Conservation (phyloP, 495 filamentous ascomycete genomes). For the Daldinia childiae region DNA sequence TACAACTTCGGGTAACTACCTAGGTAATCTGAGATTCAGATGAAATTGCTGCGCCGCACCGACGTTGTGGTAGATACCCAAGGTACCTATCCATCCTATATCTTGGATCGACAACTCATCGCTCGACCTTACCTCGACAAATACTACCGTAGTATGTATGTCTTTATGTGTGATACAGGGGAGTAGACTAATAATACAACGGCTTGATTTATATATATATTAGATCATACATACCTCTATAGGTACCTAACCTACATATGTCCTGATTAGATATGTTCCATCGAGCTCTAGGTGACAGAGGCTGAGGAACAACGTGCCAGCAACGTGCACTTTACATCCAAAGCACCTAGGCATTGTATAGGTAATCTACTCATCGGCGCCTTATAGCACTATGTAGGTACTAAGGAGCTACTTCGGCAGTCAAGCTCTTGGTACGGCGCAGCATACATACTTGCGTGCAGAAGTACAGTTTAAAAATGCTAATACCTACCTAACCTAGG, state of each 20-base stretch:
- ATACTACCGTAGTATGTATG: background rate
- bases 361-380: no score
- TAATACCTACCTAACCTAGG: no score
- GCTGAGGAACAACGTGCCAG: background rate
- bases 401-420: slow-evolving; percentile 1
- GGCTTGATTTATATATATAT: background rate
- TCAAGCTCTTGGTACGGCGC: background rate
- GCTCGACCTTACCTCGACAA: background rate
- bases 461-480: background rate
- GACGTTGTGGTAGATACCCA: background rate
- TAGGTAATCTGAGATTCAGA: background rate
- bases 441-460: background rate
- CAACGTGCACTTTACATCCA: background rate
- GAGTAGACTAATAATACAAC: background rate
- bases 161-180: background rate
- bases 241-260: background rate
- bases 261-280: background rate
- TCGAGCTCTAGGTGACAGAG: background rate
- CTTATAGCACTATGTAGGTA: background rate
- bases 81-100: no score
- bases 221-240: background rate
- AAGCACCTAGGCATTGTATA: background rate
- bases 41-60: background rate
- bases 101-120: background rate
- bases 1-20: background rate